Base-by-base conservation (phyloP, 768 basidiomycete species). In the Lyophyllum semitale region DNA sequence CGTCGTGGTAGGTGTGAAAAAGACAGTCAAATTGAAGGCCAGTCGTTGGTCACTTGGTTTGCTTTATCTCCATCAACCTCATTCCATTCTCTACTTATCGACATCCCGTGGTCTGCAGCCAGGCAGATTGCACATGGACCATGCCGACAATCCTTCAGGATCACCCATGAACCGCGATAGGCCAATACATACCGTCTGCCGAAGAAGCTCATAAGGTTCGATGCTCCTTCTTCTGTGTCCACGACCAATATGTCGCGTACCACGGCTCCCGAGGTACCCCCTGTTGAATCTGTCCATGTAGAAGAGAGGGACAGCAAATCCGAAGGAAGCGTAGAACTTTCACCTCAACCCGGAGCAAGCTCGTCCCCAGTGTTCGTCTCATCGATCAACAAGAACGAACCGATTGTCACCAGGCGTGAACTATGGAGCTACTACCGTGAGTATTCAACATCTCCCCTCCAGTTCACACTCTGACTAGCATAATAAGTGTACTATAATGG, bases 391-490 rank as follows among this genome's bases (percentile, higher is more conserved):
- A 72, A 75, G 57, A 71, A 84, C 40, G 90, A 88, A 51, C 90
- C 90, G 0, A 65, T 87, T 8, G 89, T 91, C 4, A 89, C 85
- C 17, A 77, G 85, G 46, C 80, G 68, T 63, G 91, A 93, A 65
- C 72, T 93, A 8, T 93, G 90, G 91, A 84, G 83, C 50, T 93
- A 91, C 64, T 91, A 91, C 66, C 58, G 89, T 89, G 46, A 29
- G 84, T 81, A 25, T 18, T 35, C 44, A 17, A 29, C n/a, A 27
- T 27, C n/a, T 7, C 17, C 13, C 15, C 8, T 18, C n/a, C 12
- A n/a, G 8, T 27, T 45, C 25, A 25, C n/a, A 13, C 4, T 11
- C 26, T 29, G 44, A 27, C 8, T 8, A 18, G 15, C n/a, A 3
- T 8, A 26, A 53, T 18, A 2, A 92, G 90, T 91, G 54, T 91